Conservation (phyloP, 129 eudicot species). For the Sambucus nigra region DNA sequence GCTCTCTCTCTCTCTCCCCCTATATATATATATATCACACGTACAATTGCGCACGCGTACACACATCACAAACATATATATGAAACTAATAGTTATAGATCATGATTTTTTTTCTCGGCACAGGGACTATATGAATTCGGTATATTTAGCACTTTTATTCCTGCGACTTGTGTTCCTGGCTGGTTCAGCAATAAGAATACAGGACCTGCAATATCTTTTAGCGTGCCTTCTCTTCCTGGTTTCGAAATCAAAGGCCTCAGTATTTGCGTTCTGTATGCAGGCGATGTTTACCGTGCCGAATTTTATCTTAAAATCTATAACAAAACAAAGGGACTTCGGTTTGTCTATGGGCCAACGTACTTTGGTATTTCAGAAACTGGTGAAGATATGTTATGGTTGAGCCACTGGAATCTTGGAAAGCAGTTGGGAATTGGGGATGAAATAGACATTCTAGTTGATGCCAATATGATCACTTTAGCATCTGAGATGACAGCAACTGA, state of each 20-base stretch:
- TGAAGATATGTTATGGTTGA: constrained; percentile 17
- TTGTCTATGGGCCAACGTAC: constrained; percentile 16
- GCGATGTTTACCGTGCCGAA: not conserved
- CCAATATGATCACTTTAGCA: no score
- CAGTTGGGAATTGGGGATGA: constrained; percentile 14
- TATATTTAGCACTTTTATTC: constrained; percentile 1
- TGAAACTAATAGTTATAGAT: not conserved
- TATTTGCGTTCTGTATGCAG: not conserved
- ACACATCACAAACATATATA: not conserved
- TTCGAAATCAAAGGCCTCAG: not conserved
- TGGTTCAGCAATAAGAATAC: not conserved
- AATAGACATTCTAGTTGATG: not conserved
- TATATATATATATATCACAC: not conserved
- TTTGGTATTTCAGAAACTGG: not conserved
- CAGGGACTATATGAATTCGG: constrained; percentile 3
- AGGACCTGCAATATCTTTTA: not conserved
- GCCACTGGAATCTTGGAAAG: constrained; percentile 20
- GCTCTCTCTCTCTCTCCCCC: constrained; percentile 6
- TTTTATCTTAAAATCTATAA: constrained; percentile 8
- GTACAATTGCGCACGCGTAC: not conserved
- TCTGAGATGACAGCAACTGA: no score
- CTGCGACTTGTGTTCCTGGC: not conserved
- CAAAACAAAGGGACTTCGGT: constrained; percentile 17
- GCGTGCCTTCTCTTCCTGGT: not conserved
- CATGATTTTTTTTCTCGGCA: not conserved